A percentile compares a stretch with the other conserved stretches of the same genome.
phyloP scores from a whole-genome alignment of 805 yeast species.

The Schizosaccharomyces cryophilus region DNA sequence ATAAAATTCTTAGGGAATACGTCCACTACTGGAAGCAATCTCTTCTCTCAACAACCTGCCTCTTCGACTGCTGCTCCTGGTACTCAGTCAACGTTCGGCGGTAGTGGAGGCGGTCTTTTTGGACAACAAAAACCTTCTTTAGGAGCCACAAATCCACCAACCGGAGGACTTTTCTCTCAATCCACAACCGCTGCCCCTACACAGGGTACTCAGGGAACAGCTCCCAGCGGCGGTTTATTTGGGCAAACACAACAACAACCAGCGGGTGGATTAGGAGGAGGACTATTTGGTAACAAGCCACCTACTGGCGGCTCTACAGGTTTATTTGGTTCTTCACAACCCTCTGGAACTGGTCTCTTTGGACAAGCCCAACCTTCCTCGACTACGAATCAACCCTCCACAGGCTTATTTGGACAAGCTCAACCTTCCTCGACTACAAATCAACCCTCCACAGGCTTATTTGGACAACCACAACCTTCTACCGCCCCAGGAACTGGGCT shows the following conservation, averaged over 20 bases:
- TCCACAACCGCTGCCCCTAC: not conserved
- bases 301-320: not conserved
- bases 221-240: not conserved
- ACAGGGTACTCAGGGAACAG: not conserved
- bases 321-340: not conserved
- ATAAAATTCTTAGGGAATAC: no score
- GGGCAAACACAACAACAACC: conserved; percentile 3
- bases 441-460: not conserved
- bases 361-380: conserved; percentile 3
- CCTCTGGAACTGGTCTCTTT: conserved; percentile 6
- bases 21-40: no score
- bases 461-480: no score
- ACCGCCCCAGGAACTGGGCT: no score
- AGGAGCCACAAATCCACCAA: not conserved
- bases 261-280: conserved; percentile 6
- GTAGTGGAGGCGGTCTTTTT: no score
- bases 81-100: no score
- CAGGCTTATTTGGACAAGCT: not conserved
- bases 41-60: no score
- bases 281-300: conserved; percentile 9
- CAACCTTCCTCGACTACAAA: not conserved
- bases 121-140: not conserved
- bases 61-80: no score
- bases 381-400: not conserved
- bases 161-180: not conserved